phyloP scores from a whole-genome alignment of 129 eudicot genomes.

The Lactuca sativa region DNA sequence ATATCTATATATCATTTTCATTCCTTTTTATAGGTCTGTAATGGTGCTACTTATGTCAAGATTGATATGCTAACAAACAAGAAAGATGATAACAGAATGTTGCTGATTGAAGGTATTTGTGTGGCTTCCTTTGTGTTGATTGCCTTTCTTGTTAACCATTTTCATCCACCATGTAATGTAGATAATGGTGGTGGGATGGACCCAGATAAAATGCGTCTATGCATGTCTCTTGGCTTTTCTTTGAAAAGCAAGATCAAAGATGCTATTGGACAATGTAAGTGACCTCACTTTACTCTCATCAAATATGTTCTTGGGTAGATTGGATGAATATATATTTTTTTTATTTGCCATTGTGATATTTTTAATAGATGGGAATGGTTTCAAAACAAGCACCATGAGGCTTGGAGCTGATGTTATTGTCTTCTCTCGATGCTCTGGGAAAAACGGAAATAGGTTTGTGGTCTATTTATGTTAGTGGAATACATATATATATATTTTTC shows the following conservation, averaged over 20 bases:
- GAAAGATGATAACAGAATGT: constrained; percentile 83
- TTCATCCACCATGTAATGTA: constrained; percentile 24
- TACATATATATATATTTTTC: background rate
- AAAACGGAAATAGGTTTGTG: constrained; percentile 62
- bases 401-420: constrained; percentile 99
- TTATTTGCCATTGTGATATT: constrained; percentile 22
- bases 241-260: constrained; percentile 80
- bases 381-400: constrained; percentile 98
- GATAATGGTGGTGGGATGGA: constrained; percentile 99
- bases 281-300: constrained; percentile 2
- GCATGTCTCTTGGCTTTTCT: constrained; percentile 98
- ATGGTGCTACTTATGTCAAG: constrained; percentile 86
- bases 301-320: background rate
- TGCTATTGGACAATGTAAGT: constrained; percentile 92
- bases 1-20: background rate
- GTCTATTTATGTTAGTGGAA: constrained; percentile 1
- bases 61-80: constrained; percentile 75
- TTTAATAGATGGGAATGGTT: constrained; percentile 90
- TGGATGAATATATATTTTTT: background rate
- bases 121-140: background rate
- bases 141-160: constrained; percentile 11
- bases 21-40: constrained; percentile 50
- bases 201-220: constrained; percentile 92
- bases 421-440: constrained; percentile 69
- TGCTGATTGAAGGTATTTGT: constrained; percentile 77